These are phyloP conservation scores for Geoglossum glabrum DNA, from an alignment of 495 filamentous ascomycete species.

Conservation along the genomic window DNA sequence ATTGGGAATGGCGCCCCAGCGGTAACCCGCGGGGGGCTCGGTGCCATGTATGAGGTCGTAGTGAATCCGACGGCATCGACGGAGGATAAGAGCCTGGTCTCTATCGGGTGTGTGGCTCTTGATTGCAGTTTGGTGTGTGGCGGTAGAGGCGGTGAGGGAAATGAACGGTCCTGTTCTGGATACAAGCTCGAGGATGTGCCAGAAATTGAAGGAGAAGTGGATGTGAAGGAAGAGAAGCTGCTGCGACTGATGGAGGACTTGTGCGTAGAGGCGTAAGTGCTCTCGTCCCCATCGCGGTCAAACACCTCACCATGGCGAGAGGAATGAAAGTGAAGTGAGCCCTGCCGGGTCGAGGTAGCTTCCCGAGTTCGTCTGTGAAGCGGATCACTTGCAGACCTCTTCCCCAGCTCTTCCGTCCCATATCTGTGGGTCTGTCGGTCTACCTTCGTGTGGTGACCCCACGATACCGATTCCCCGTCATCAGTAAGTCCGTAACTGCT, in stretches of 20 bases:
- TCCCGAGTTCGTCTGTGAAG: background rate
- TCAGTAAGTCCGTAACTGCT: background rate
- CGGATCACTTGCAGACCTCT: background rate
- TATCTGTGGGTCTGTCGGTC: background rate
- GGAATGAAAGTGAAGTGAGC: background rate
- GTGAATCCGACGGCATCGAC: background rate
- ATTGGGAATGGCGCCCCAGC: background rate
- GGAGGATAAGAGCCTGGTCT: background rate
- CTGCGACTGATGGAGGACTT: background rate
- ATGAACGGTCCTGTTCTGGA: background rate
- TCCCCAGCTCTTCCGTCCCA: background rate
- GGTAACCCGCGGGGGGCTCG: background rate
- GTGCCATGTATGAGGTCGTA: background rate
- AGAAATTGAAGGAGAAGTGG: background rate
- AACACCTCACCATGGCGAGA: background rate
- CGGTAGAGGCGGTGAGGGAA: background rate
- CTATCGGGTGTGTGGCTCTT: background rate
- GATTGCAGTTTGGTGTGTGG: background rate
- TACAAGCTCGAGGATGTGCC: background rate
- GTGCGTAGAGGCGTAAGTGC: background rate
- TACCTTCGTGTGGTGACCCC: background rate
- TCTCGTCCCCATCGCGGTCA: background rate
- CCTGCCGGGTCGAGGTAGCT: background rate
- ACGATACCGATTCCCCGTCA: background rate
- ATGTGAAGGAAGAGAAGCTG: background rate